Evolutionary conservation across 2,329 filamentous ascomycete genomes (phyloP).

Genomic region (Pseudogymnoascus sp.): DNA sequence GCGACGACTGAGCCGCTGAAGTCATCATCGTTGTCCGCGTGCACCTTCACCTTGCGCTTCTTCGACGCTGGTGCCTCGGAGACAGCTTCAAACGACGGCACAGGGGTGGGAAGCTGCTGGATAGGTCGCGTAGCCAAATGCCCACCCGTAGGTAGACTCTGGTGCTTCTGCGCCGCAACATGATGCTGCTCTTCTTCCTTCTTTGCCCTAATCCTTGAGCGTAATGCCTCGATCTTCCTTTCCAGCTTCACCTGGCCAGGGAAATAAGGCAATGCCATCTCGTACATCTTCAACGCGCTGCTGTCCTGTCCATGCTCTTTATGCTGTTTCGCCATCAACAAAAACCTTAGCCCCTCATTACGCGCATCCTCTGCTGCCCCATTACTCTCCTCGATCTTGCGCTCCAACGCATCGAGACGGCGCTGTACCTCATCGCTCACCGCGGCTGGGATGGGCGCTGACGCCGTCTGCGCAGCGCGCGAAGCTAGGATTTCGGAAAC

Average conservation of each 20-base stretch:
- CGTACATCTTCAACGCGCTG: conserved; percentile 76
- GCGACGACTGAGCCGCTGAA: conserved; percentile 24
- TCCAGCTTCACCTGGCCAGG: conserved; percentile 72
- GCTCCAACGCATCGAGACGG: conserved; percentile 75
- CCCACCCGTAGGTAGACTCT: conserved; percentile 11
- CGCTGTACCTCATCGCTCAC: conserved; percentile 72
- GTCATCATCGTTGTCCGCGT: conserved; percentile 27
- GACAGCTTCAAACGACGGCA: conserved; percentile 19
- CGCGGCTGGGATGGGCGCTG: conserved; percentile 33
- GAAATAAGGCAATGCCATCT: conserved; percentile 75
- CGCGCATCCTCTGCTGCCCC: conserved; percentile 59
- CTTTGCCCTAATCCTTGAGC: conserved; percentile 39
- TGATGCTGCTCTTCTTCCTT: conserved; percentile 22
- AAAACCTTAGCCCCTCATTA: conserved; percentile 72
- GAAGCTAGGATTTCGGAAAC: conserved; percentile 81
- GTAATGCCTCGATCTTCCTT: conserved; percentile 58
- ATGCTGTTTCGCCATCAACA: conserved; percentile 88
- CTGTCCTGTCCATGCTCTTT: conserved; percentile 73
- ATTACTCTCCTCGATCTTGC: conserved; percentile 67
- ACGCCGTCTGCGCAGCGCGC: conserved; percentile 51
- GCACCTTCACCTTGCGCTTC: conserved; percentile 21
- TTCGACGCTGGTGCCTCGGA: conserved; percentile 14
- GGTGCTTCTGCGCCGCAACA: conserved; percentile 8
- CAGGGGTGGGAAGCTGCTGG: conserved; percentile 17
- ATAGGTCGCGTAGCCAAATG: conserved; percentile 18